Base-by-base conservation (phyloP, 768 basidiomycete species). In the Trametes gibbosa region DNA sequence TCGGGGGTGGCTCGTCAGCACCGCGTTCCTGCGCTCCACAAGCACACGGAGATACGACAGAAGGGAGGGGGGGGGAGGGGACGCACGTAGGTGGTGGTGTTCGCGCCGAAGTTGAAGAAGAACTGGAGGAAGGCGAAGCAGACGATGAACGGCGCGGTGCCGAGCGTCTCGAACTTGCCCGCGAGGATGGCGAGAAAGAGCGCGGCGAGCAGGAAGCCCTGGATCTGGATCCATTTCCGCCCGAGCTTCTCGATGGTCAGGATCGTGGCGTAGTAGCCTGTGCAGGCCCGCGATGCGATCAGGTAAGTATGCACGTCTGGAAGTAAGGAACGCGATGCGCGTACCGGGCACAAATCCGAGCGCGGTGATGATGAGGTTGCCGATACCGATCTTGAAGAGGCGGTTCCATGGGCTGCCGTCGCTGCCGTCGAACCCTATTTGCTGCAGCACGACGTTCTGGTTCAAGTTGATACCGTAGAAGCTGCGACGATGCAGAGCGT, bases 71-170 rank as follows among this genome's bases (percentile, higher is more conserved):
- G 27, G 25, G 25, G 14, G 24, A 23, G n/a, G 35, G n/a, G 17
- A 67, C 66, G 23, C 40, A 69, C 66, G 58, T 67, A 70, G 34
- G 66, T 68, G 35, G 65, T 69, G 79, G 83, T 74, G 67, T 89
- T 90, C 3, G 87, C 85, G 19, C 89, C 89, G 65, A 89, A 91
- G 74, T 90, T 90, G 78, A 90, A 90, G 78, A 90, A 89, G 76
- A 89, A 89, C 72, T 88, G 87, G 23, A 90, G 74, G 64, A 91
- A 72, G 0, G 88, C 78, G 68, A 92, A 92, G 74, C 79, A 81
- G 57, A 87, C 85, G 60, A 91, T 81, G 74, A 91, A 90, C 3
- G 81, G 74, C 0, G 77, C 76, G 10, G 78, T 84, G 67, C 79
- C 76, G 14, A 91, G 75, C 0, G 69, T 70, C 50, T 81, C 42